Evolutionary conservation across 257 asterid species (phyloP).

Genomic region (Phtheirospermum japonicum): DNA sequence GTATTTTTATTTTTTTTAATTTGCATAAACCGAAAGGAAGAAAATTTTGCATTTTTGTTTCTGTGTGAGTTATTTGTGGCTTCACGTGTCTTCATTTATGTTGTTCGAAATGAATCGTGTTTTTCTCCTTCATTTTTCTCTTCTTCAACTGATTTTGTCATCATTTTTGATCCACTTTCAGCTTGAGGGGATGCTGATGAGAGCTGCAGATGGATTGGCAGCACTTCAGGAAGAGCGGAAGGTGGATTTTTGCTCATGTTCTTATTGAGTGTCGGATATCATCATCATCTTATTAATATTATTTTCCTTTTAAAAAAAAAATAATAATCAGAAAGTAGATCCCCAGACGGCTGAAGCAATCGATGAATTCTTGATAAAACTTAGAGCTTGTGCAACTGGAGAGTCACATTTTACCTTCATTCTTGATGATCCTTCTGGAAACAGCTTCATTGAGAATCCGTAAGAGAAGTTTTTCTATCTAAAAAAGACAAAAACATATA

Average conservation of each 20-base stretch:
- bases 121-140: not conserved
- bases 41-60: not conserved
- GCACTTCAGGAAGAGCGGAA: slow-evolving; percentile 93
- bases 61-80: slow-evolving; percentile 1
- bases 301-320: not conserved
- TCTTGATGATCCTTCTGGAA: slow-evolving; percentile 97
- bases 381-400: slow-evolving; percentile 81
- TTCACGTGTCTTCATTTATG: no score
- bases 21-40: not conserved
- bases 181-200: slow-evolving; percentile 87
- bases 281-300: slow-evolving; percentile 12
- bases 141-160: slow-evolving; percentile 5
- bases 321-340: slow-evolving; percentile 62
- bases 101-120: no score
- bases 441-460: slow-evolving; percentile 98
- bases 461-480: slow-evolving; percentile 41
- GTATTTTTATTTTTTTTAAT: not conserved
- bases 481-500: not conserved
- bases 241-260: slow-evolving; percentile 43
- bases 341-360: slow-evolving; percentile 80
- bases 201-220: slow-evolving; percentile 76
- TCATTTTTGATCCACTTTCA: slow-evolving; percentile 30
- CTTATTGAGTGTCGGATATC: slow-evolving; percentile 3
- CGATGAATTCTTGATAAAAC: slow-evolving; percentile 69
- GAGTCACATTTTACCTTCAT: slow-evolving; percentile 61